A percentile compares a stretch with the other conserved stretches of the same genome.
phyloP scores from a whole-genome alignment of 176 grass and related monocot species.

The Musa beccarii region DNA sequence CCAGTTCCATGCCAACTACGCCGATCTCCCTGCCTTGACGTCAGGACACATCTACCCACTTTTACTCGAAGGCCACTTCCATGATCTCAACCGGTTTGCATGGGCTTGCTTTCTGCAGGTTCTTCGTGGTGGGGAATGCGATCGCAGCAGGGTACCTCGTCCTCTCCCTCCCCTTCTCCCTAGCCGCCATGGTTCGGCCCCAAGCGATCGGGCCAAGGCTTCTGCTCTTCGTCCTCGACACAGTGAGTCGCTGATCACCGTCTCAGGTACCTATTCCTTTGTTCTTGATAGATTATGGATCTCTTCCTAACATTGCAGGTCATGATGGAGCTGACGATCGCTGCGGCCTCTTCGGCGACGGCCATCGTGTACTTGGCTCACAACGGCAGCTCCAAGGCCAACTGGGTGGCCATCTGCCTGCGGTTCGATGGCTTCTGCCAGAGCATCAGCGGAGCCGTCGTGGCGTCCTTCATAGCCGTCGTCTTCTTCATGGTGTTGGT shows the following conservation, averaged over 20 bases:
- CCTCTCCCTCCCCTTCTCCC: conserved; percentile 70
- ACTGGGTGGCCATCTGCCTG: conserved; percentile 85
- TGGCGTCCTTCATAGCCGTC: conserved; percentile 71
- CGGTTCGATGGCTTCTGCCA: conserved; percentile 77
- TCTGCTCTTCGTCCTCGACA: conserved; percentile 1
- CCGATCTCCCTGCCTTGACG: conserved; percentile 61
- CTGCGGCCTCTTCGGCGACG: conserved; percentile 36
- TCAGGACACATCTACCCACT: too few relatives aligned
- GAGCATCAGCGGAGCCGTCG: conserved; percentile 72
- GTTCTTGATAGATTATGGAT: too few relatives aligned
- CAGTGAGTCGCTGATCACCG: too few relatives aligned
- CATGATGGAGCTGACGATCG: conserved; percentile 35
- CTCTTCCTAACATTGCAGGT: conserved; percentile 25
- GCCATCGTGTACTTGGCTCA: conserved; percentile 76
- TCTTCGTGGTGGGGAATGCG: conserved; percentile 57
- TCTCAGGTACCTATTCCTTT: too few relatives aligned
- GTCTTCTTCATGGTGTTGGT: conserved; percentile 57
- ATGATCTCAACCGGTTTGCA: too few relatives aligned
- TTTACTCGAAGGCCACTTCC: too few relatives aligned
- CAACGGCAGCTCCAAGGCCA: conserved; percentile 49
- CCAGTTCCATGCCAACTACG: conserved; percentile 62
- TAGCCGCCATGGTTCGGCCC: conserved; percentile 32
- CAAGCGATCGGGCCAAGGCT: conserved; percentile 36
- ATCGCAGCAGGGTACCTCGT: conserved; percentile 63
- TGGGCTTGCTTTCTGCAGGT: conserved; percentile 32